phyloP scores from a whole-genome alignment of 495 filamentous ascomycete species.

The Massariosphaeria phaeospora region DNA sequence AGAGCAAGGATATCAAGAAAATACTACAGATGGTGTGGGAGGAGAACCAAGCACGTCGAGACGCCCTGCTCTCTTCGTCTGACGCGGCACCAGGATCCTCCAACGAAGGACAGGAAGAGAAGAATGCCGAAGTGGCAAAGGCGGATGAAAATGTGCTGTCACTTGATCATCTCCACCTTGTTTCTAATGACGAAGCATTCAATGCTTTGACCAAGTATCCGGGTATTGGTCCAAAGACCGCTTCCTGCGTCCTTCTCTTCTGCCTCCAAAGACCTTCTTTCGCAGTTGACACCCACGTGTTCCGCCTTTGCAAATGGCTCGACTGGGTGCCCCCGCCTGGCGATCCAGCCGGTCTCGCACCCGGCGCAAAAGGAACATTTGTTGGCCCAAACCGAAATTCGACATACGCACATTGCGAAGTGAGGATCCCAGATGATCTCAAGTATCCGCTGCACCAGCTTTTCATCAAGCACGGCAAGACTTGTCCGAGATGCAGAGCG shows the following conservation, averaged over 20 bases:
- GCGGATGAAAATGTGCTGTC: constrained; percentile 57
- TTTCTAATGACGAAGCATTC: constrained; percentile 67
- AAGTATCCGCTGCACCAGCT: constrained; percentile 89
- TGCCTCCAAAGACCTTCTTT: constrained; percentile 47
- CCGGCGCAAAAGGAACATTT: constrained; percentile 38
- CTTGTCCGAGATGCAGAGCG: constrained; percentile 71
- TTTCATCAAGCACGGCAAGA: constrained; percentile 79
- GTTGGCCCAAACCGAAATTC: constrained; percentile 54
- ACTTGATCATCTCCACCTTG: constrained; percentile 69
- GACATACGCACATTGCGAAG: constrained; percentile 76
- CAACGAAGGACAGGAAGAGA: constrained; percentile 43
- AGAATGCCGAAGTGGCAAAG: constrained; percentile 49
- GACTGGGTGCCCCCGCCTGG: constrained; percentile 67
- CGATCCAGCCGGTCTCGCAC: constrained; percentile 15
- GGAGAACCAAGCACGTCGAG: constrained; percentile 55
- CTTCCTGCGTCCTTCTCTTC: constrained; percentile 64
- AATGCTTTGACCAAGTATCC: constrained; percentile 66
- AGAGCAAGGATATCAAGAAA: constrained; percentile 71
- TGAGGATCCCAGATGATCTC: constrained; percentile 71
- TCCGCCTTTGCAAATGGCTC: constrained; percentile 74
- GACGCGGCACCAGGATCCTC: constrained; percentile 37
- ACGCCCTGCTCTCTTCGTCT: constrained; percentile 32
- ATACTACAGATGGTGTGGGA: constrained; percentile 76
- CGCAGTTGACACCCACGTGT: constrained; percentile 47
- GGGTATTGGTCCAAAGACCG: constrained; percentile 88